Evolutionary conservation across 495 filamentous ascomycete genomes (phyloP), one percentile per base, ranked within the genome.

Genomic region (Talaromyces stipitatus): DNA sequence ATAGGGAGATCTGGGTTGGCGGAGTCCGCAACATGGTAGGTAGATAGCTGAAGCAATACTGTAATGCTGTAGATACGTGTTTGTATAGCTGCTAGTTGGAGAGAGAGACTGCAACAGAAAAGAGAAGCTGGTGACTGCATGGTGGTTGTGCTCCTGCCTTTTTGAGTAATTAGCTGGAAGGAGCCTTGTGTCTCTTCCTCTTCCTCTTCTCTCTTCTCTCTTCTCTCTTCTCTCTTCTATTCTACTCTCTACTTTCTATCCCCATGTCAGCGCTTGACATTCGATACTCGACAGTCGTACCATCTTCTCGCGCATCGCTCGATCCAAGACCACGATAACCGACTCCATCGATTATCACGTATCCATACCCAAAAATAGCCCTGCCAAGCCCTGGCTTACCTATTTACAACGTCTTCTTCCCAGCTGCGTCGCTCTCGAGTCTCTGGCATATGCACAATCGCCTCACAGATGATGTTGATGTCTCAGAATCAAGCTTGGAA

Each of bases 11-110:
- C 30, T 72, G 66, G 0, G 81, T 83, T 10, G 78, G 76, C 33
- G 68, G 65, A 23, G 78, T 66, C 58, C 83, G 78, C 48, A 87
- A 69, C 84, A 86, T 86, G 54, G 12, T 64, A 30, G 20, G n/a
- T 18, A 33, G 8, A 20, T 6, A n/a, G 5, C 18, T n/a, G 46
- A 43, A 57, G 47, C 24, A 23, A 20, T 11, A 10, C 22, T 46
- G 12, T 26, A 22, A 23, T 26, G 18, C 43, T 26, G 10, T 26
- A 26, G 22, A 47, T 18, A 46, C 14, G 23, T 26, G 10, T 47
- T 18, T 4, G 36, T 41, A 38, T 38, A 38, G 33, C 33, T 47
- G 43, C 5, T 47, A 24, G 12, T 5, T 2, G 12, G 14, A 23
- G 30, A 33, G 30, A 48, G 2, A 48, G 22, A 48, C 22, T 26